Conservation (phyloP, 2,329 filamentous ascomycete species). For the Tolypocladium endophyticum region DNA sequence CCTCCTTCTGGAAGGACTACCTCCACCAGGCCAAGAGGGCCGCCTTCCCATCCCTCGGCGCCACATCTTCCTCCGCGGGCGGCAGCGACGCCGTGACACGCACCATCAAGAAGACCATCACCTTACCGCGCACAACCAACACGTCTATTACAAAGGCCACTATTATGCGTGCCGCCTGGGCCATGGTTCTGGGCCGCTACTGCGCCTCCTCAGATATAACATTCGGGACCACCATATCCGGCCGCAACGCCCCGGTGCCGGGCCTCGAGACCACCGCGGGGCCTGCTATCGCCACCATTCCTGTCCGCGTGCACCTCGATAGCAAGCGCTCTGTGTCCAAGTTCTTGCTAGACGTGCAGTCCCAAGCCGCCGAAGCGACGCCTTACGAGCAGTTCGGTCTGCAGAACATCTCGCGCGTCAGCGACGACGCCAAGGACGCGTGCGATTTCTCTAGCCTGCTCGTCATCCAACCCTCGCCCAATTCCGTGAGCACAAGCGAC, state of each 20-base stretch:
- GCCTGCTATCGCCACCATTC: conserved; percentile 19
- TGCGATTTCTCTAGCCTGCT: conserved; percentile 17
- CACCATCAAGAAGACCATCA: neutral
- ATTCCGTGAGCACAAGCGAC: neutral
- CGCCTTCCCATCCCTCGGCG: conserved; percentile 1
- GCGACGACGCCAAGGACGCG: conserved; percentile 7
- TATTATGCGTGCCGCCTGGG: conserved; percentile 14
- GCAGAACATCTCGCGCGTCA: conserved; percentile 8
- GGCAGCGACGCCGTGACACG: neutral
- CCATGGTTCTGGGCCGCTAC: conserved; percentile 11
- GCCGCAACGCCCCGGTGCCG: conserved; percentile 14
- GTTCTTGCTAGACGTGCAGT: conserved; percentile 7
- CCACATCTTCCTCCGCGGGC: neutral
- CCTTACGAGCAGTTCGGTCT: conserved; percentile 11
- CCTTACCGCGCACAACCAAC: neutral
- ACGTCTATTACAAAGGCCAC: conserved; percentile 8
- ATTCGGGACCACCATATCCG: conserved; percentile 17
- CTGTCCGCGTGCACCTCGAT: conserved; percentile 10
- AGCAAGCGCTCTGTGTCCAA: conserved; percentile 4
- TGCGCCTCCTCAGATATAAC: conserved; percentile 10
- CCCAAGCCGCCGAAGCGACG: neutral
- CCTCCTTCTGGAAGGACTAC: conserved; percentile 2
- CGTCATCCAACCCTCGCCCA: conserved; percentile 11
- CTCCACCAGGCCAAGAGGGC: conserved; percentile 1
- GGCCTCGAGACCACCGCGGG: conserved; percentile 16